Evolutionary conservation across 148 eudicot genomes (phyloP).

Genomic region (Beta vulgaris): DNA sequence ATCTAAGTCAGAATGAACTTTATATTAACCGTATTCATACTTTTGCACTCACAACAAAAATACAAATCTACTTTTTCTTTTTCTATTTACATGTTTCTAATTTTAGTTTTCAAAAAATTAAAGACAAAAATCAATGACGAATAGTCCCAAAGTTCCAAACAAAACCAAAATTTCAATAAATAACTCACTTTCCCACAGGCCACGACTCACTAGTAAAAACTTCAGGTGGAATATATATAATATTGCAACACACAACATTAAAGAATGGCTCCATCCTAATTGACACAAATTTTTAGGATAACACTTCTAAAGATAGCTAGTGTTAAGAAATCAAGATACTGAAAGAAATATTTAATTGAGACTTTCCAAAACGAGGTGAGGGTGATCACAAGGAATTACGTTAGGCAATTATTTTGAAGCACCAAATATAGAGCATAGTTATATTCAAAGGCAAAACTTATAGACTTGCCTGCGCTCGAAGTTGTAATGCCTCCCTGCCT

Average conservation of each 20-base stretch:
- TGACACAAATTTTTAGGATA: neutral
- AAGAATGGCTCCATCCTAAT: no score
- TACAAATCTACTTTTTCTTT: no score
- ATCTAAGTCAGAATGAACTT: no score
- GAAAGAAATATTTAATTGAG: neutral
- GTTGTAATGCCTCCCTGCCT: slow-evolving; percentile 76
- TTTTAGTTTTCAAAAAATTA: no score
- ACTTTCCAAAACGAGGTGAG: neutral
- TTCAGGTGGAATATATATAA: no score
- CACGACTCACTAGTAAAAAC: no score
- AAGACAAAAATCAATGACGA: no score
- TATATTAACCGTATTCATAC: no score
- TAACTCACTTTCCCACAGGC: no score
- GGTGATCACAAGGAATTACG: neutral
- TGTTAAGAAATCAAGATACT: neutral
- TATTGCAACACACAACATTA: no score
- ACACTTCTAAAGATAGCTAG: neutral
- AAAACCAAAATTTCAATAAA: neutral
- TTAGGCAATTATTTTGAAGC: neutral
- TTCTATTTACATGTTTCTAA: no score
- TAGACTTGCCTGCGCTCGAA: slow-evolving; percentile 71
- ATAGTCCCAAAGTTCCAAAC: neutral
- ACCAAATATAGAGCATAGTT: neutral
- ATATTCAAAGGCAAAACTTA: neutral
- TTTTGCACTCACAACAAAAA: no score